These are phyloP conservation scores for Pythium dissotocum DNA, from an alignment of 352 stramenopile genomes.

Conservation along the genomic window DNA sequence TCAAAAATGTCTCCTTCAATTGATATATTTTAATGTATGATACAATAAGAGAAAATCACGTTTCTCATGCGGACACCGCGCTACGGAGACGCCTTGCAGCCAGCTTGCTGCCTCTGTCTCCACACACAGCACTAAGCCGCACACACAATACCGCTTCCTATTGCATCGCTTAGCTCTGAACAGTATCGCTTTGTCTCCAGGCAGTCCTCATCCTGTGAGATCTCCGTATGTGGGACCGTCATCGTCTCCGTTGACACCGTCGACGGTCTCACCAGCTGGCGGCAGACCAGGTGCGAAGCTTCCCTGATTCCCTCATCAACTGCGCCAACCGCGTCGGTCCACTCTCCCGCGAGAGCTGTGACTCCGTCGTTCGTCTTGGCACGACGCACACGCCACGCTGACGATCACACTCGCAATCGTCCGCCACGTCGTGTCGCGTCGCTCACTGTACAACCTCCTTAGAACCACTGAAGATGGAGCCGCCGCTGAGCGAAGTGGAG, in stretches of 20 bases:
- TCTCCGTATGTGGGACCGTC: background rate
- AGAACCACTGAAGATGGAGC: background rate
- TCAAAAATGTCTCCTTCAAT: too few relatives aligned
- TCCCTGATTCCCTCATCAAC: too few relatives aligned
- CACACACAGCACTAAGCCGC: too few relatives aligned
- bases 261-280: background rate
- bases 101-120: too few relatives aligned
- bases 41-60: too few relatives aligned
- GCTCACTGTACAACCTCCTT: background rate
- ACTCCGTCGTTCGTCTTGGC: background rate
- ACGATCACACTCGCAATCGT: background rate
- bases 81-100: too few relatives aligned
- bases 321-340: background rate
- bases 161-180: too few relatives aligned
- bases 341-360: background rate
- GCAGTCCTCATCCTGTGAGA: too few relatives aligned
- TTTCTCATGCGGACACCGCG: too few relatives aligned
- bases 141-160: too few relatives aligned
- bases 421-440: background rate
- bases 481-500: slow-evolving; percentile 15
- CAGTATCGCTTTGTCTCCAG: too few relatives aligned
- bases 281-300: background rate
- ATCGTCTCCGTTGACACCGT: background rate
- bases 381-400: background rate
- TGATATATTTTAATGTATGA: too few relatives aligned